Evolutionary conservation across 768 basidiomycete genomes (phyloP).

Genomic region (Leccinum incarnatum): DNA sequence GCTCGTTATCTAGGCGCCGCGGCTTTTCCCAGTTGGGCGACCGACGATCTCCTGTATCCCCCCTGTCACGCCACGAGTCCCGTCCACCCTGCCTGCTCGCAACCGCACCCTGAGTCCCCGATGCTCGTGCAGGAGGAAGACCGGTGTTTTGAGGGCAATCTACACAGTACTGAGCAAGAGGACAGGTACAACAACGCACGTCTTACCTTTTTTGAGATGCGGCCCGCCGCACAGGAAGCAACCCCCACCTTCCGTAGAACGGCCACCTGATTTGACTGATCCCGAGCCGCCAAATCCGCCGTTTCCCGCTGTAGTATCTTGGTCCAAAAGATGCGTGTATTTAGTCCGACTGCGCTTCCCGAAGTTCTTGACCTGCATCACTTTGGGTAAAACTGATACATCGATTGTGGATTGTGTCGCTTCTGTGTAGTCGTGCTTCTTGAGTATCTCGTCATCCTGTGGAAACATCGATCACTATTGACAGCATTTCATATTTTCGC

Average conservation of each 20-base stretch:
- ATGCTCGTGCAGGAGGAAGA: constrained; percentile 31
- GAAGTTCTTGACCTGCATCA: constrained; percentile 97
- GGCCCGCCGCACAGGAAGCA: constrained; percentile 95
- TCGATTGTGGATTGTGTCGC: constrained; percentile 88
- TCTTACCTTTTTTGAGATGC: constrained; percentile 84
- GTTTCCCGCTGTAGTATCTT: constrained; percentile 74
- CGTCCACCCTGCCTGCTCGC: constrained; percentile 34
- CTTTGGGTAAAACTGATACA: constrained; percentile 82
- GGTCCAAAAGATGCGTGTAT: constrained; percentile 93
- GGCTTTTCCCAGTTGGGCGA: constrained; percentile 24
- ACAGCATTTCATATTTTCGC: constrained; percentile 1
- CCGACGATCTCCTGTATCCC: constrained; percentile 25
- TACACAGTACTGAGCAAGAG: constrained; percentile 20
- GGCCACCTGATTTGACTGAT: constrained; percentile 55
- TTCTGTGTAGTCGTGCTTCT: constrained; percentile 81
- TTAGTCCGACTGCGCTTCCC: constrained; percentile 91
- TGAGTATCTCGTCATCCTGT: constrained; percentile 86
- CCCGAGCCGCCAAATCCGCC: constrained; percentile 67
- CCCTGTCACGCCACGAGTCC: constrained; percentile 37
- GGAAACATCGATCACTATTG: constrained; percentile 19
- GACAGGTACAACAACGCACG: neutral
- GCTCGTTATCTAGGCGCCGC: constrained; percentile 23
- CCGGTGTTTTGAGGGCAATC: constrained; percentile 54
- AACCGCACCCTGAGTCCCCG: constrained; percentile 35
- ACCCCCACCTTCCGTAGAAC: constrained; percentile 55